Base-by-base conservation (phyloP, 306 rosid species). In the Argentina anserina region DNA sequence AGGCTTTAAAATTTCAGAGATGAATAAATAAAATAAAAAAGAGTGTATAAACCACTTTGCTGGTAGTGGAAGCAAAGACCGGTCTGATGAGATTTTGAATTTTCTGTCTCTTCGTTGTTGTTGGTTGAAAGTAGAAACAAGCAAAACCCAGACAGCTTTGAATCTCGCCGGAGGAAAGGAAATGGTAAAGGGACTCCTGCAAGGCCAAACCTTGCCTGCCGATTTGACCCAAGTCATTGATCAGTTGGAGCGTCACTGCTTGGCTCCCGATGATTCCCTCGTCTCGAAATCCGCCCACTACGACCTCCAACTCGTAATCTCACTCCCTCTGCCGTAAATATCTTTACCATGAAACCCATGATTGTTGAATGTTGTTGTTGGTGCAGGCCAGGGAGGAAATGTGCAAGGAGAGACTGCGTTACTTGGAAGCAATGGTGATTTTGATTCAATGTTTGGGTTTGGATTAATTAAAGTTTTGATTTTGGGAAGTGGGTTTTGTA, bases 331-430 rank as follows among this genome's bases (percentile, higher is more conserved):
- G 13, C 37, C 23, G 8, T 67, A 8, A 8, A 15, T 5, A 41
- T 42, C 46, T n/a, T n/a, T 40, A 42, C 17, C 46, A 11, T 42
- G 15, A 42, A 42, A 11, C 3, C 12, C n/a, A n/a, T n/a, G n/a
- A n/a, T n/a, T n/a, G 4, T 5, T 49, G 56, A 7, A n/a, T 46
- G 10, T 31, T 68, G 18, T 47, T 43, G 18, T 62, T 63, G 29
- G 3, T 85, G 82, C 89, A 95, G 97, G 99, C 97, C 18, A 92
- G 99, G 84, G 97, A 95, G 87, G 99, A 95, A 87, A 95, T 95
- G 99, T 90, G 88, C 73, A 84, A 91, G 87, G 97, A 95, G 72
- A 87, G 99, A 78, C 84, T 87, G 73, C 97, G 97, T 6, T 88
- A 91, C 77, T 73, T 95, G 82, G 97, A 95, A 91, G 87, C 97